Conservation (phyloP, 2,329 filamentous ascomycete genomes). For the Colletotrichum sp. region DNA sequence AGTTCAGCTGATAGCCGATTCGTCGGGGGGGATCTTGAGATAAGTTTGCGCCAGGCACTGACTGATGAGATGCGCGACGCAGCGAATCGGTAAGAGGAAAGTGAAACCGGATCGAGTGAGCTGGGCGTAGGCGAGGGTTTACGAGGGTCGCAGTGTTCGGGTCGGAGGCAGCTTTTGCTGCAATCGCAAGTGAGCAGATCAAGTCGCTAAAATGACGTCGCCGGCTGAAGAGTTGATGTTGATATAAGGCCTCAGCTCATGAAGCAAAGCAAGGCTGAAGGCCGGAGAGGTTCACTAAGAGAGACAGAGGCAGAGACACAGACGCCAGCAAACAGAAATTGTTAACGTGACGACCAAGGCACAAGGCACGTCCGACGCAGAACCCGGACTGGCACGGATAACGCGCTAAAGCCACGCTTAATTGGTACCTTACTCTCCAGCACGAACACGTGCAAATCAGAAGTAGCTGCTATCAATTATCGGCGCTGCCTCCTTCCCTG, state of each 20-base stretch:
- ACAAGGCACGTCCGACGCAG: neutral
- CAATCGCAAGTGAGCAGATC: neutral
- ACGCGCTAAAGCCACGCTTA: conserved; percentile 11
- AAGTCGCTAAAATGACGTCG: neutral
- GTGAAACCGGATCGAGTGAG: conserved; percentile 3
- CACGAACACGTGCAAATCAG: neutral
- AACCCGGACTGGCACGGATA: conserved; percentile 4
- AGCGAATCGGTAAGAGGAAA: neutral
- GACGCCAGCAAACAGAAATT: conserved; percentile 13
- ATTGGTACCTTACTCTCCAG: neutral
- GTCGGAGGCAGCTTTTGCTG: neutral
- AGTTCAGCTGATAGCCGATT: neutral
- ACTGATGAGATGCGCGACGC: neutral
- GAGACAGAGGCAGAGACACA: neutral
- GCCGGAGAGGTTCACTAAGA: neutral
- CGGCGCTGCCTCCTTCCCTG: neutral
- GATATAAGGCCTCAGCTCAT: neutral
- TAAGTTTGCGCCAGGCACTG: neutral
- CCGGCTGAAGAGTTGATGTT: neutral
- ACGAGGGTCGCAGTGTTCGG: neutral
- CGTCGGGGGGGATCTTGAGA: neutral
- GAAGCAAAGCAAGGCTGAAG: conserved; percentile 10
- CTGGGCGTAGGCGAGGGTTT: neutral
- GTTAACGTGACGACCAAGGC: conserved; percentile 5
- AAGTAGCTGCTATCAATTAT: conserved; percentile 15